Conservation (phyloP, 306 rosid species). For the Dryas drummondii region DNA sequence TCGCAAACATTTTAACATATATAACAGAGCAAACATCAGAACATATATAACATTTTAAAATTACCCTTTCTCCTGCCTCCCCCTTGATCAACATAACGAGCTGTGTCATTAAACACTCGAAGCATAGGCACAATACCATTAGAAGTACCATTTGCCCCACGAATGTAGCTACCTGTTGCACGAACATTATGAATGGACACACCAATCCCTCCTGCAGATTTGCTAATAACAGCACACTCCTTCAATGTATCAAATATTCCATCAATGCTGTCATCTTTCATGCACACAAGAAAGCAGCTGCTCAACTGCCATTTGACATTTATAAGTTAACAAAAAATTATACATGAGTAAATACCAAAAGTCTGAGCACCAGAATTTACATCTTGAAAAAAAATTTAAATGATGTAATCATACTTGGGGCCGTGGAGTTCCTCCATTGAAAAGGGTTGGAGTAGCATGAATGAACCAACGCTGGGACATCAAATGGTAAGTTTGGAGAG, state of each 20-base stretch:
- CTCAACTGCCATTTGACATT: conserved; percentile 60
- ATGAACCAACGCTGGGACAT: conserved; percentile 96
- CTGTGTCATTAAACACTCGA: conserved; percentile 80
- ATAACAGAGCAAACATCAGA: too few species aligned
- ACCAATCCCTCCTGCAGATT: conserved; percentile 95
- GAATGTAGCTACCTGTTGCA: conserved; percentile 76
- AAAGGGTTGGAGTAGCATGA: conserved; percentile 92
- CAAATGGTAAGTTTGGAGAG: conserved; percentile 67
- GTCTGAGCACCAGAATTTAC: neutral
- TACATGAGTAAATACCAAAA: neutral
- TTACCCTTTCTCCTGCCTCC: conserved; percentile 96
- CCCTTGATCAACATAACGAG: conserved; percentile 96
- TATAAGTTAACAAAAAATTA: neutral
- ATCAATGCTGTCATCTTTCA: conserved; percentile 87
- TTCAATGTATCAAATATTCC: conserved; percentile 80
- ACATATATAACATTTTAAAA: too few species aligned
- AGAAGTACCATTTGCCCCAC: conserved; percentile 90
- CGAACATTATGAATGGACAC: conserved; percentile 73
- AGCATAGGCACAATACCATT: conserved; percentile 87
- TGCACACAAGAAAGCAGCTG: conserved; percentile 84
- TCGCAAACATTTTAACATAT: too few species aligned
- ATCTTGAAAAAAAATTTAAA: neutral
- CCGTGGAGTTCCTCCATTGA: conserved; percentile 86
- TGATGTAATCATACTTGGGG: conserved; percentile 53
- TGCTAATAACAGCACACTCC: conserved; percentile 91